These are phyloP conservation scores for Trebouxia sp. DNA, from an alignment of 139 green algal species.

Conservation along the genomic window DNA sequence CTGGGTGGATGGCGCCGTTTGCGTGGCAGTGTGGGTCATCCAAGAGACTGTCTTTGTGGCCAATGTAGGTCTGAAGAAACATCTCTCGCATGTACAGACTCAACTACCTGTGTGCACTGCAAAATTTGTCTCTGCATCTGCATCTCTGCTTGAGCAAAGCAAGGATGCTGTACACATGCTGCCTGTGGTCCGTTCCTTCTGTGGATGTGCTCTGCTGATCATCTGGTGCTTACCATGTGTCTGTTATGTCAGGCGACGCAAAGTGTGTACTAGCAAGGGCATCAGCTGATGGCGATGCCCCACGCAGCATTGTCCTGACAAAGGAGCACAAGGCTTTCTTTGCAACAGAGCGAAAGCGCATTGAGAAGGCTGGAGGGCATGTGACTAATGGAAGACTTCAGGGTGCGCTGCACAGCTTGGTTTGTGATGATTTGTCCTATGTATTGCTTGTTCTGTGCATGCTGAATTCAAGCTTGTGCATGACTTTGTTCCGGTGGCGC, in stretches of 20 bases:
- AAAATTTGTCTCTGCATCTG: background rate
- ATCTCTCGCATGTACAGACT: too few species aligned
- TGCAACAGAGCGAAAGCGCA: constrained; percentile 58
- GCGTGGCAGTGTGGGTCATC: constrained; percentile 67
- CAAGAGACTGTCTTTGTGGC: constrained; percentile 58
- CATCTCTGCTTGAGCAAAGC: background rate
- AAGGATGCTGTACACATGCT: background rate
- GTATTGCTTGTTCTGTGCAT: too few species aligned
- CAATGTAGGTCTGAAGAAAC: constrained; percentile 55
- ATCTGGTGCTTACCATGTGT: too few species aligned
- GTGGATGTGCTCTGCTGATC: too few species aligned
- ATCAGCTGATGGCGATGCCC: background rate
- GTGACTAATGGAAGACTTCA: constrained; percentile 60
- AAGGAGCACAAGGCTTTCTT: constrained; percentile 70
- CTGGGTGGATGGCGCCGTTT: constrained; percentile 67
- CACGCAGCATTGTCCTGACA: constrained; percentile 55
- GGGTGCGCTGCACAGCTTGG: too few species aligned
- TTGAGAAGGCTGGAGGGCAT: constrained; percentile 66
- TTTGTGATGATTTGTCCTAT: too few species aligned
- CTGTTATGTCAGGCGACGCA: constrained; percentile 51
- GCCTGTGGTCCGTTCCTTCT: too few species aligned
- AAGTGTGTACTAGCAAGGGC: constrained; percentile 56
- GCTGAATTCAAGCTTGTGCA: too few species aligned
- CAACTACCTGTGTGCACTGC: too few species aligned
- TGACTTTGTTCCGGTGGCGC: too few species aligned